phyloP scores from a whole-genome alignment of 768 basidiomycete genomes.

The Auriscalpium orientale region DNA sequence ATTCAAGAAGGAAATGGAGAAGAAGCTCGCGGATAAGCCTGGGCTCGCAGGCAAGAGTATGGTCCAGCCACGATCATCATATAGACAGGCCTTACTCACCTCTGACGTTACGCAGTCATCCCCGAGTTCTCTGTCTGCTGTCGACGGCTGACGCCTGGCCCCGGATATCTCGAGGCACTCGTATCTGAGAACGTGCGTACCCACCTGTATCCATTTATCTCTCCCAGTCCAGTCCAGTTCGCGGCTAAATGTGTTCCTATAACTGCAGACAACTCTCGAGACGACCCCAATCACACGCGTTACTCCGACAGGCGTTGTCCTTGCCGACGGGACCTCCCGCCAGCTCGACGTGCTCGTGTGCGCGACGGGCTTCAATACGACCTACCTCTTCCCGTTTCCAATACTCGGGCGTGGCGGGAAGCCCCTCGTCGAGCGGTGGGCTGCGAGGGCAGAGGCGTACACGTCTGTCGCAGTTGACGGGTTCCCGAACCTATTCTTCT shows the following conservation, averaged over 20 bases:
- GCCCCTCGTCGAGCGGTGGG: slow-evolving; percentile 25
- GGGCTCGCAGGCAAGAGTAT: slow-evolving; percentile 17
- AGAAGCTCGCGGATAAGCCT: slow-evolving; percentile 20
- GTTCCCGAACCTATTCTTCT: slow-evolving; percentile 22
- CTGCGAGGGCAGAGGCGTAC: slow-evolving; percentile 21
- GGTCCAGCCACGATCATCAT: neutral
- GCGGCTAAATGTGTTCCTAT: too few relatives aligned
- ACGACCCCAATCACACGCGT: slow-evolving; percentile 18
- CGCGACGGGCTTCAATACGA: slow-evolving; percentile 24
- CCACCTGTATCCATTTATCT: neutral
- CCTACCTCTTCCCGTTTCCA: slow-evolving; percentile 13
- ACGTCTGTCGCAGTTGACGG: slow-evolving; percentile 22
- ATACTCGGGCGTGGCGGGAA: slow-evolving; percentile 22
- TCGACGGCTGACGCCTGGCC: slow-evolving; percentile 24
- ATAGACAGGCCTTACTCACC: neutral
- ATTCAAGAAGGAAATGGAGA: slow-evolving; percentile 15
- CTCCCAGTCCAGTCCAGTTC: neutral
- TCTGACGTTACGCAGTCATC: slow-evolving; percentile 9
- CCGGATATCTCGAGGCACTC: slow-evolving; percentile 26
- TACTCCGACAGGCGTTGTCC: slow-evolving; percentile 22
- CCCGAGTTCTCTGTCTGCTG: slow-evolving; percentile 23
- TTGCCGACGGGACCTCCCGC: slow-evolving; percentile 17
- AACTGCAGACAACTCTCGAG: slow-evolving; percentile 5
- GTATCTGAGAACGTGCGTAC: slow-evolving; percentile 17
- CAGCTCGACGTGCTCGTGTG: slow-evolving; percentile 25